These are phyloP conservation scores for Aspergillus floridensis DNA, from an alignment of 2,329 filamentous ascomycete genomes.

Conservation along the genomic window DNA sequence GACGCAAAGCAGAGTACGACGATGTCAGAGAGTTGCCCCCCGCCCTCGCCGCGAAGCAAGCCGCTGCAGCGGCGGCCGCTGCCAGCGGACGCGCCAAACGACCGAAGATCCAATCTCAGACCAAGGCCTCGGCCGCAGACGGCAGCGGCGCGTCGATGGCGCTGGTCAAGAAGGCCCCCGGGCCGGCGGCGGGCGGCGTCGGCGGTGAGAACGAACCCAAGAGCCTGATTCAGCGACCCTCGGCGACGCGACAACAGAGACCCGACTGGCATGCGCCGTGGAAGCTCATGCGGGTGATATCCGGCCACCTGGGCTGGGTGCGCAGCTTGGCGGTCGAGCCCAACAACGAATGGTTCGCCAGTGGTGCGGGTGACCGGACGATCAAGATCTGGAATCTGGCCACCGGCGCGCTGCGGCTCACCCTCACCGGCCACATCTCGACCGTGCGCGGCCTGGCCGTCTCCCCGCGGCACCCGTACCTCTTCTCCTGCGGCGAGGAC, in stretches of 20 bases:
- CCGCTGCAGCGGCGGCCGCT: slow-evolving; percentile 60
- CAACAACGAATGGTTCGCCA: slow-evolving; percentile 96
- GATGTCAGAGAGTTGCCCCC: slow-evolving; percentile 74
- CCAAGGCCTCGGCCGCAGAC: slow-evolving; percentile 51
- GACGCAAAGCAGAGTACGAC: slow-evolving; percentile 66
- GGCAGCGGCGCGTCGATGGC: slow-evolving; percentile 54
- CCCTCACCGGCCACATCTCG: slow-evolving; percentile 90
- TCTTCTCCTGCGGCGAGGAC: slow-evolving; percentile 97
- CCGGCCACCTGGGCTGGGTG: slow-evolving; percentile 95
- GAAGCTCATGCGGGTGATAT: slow-evolving; percentile 98
- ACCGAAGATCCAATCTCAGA: slow-evolving; percentile 51
- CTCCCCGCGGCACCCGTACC: slow-evolving; percentile 87
- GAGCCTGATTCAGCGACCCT: slow-evolving; percentile 62
- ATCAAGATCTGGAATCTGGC: slow-evolving; percentile 99
- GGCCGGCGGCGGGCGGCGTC: slow-evolving; percentile 31
- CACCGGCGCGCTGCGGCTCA: slow-evolving; percentile 77
- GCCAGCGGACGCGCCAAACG: slow-evolving; percentile 63
- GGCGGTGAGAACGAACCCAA: slow-evolving; percentile 50
- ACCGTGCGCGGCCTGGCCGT: slow-evolving; percentile 90
- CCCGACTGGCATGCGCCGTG: slow-evolving; percentile 97
- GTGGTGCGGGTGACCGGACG: slow-evolving; percentile 88
- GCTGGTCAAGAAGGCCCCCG: slow-evolving; percentile 46
- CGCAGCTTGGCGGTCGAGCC: slow-evolving; percentile 86
- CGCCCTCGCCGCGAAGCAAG: slow-evolving; percentile 75
- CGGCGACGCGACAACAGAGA: slow-evolving; percentile 63